Base-by-base conservation (phyloP, 148 eudicot genomes). In the Camellia sinensis region DNA sequence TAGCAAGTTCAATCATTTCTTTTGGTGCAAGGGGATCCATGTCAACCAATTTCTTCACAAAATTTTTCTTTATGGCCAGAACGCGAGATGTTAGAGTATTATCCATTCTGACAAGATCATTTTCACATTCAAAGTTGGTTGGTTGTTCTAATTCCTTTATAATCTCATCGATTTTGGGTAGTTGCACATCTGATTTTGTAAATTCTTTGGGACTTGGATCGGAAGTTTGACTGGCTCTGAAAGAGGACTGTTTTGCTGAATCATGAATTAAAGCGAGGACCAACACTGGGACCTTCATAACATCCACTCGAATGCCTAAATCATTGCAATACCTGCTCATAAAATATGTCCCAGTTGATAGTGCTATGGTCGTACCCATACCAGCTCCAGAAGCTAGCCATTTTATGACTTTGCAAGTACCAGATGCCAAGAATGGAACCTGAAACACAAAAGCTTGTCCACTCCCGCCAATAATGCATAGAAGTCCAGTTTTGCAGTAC, bases 401-500 rank as follows among this genome's bases (percentile, higher is more conserved):
- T 52, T 9, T 59, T 10, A 74, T 52, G 21, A 46, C 12, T 8
- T 21, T 21, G 41, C 12, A 57, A 74, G 63, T n/a, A 57, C 45
- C 22, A 2, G 67, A 46, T 8, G 52, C 52, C 46, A 8, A 8
- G 17, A 68, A 6, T 74, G 78, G 78, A 74, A 52, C 21, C 17
- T 61, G 45, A 41, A 59, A 18, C 3, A 19, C 37, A 9, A 14
- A 59, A 18, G 67, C 78, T 43, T 74, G 78, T 7, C 78, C 78
- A 40, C 12, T 83, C 52, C 76, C 19, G 48, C 79, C 86, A 9
- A 50, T 37, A 50, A 11, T 53, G 72, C 66, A 69, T 73, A 64
- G 37, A 44, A 54, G 48, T 7, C 84, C 84, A 2, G 87, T 85
- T 71, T 85, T 82, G 57, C 87, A 85, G 65, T 85, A 85, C 54